These are phyloP conservation scores for Colletotrichum navitas DNA, from an alignment of 2,329 filamentous ascomycete species.

Conservation along the genomic window DNA sequence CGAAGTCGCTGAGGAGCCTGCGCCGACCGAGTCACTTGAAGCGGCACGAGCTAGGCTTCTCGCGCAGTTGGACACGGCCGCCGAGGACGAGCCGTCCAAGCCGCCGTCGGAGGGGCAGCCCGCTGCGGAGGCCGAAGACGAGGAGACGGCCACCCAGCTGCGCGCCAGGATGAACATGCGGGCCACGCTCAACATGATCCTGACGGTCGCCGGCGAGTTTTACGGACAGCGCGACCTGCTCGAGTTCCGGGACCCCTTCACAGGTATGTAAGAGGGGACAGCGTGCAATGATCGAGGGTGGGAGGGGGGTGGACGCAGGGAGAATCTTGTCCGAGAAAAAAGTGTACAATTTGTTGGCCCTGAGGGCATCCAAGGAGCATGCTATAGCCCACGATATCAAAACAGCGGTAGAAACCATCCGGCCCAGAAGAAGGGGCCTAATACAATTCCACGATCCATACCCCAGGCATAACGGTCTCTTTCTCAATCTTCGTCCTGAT, in stretches of 20 bases:
- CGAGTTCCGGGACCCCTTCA: constrained; percentile 76
- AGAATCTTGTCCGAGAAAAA: not conserved
- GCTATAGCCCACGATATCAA: constrained; percentile 34
- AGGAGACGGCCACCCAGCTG: constrained; percentile 42
- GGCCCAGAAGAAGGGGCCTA: not conserved
- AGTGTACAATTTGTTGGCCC: constrained; percentile 24
- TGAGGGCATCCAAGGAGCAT: not conserved
- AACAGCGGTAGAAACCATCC: constrained; percentile 11
- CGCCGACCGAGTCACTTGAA: constrained; percentile 54
- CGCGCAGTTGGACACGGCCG: constrained; percentile 54
- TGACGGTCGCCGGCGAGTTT: constrained; percentile 87
- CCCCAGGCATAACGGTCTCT: not conserved
- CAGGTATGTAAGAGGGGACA: constrained; percentile 53
- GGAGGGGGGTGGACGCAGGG: not conserved
- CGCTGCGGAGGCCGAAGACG: constrained; percentile 39
- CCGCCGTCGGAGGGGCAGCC: constrained; percentile 29
- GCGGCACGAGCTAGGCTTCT: constrained; percentile 63
- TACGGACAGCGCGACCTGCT: constrained; percentile 92
- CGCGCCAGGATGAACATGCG: constrained; percentile 65
- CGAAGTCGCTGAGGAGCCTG: constrained; percentile 52
- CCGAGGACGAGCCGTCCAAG: constrained; percentile 48
- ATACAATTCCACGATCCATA: constrained; percentile 13
- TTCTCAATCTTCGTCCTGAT: not conserved
- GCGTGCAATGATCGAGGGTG: not conserved
- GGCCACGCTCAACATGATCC: constrained; percentile 91